Conservation (phyloP, 805 yeast genomes). For the Candida namnaoensis region DNA sequence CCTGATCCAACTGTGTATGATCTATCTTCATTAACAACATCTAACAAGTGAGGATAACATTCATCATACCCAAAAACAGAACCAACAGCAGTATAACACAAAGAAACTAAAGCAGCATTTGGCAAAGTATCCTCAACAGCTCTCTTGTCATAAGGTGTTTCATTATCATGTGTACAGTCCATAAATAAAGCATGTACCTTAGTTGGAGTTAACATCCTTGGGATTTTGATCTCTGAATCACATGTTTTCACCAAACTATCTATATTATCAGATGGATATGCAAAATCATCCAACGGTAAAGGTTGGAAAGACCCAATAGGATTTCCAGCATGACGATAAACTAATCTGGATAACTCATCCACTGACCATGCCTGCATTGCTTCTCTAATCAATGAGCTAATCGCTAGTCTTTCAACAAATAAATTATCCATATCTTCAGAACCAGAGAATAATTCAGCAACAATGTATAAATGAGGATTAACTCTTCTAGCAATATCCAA, state of each 20-base stretch:
- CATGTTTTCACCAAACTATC: constrained; percentile 15
- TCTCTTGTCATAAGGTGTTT: constrained; percentile 80
- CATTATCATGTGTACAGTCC: constrained; percentile 98
- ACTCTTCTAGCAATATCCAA: constrained; percentile 81
- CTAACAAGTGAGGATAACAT: constrained; percentile 72
- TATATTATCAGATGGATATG: constrained; percentile 46
- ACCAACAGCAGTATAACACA: constrained; percentile 91
- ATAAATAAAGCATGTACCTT: constrained; percentile 92
- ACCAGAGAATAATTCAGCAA: constrained; percentile 91
- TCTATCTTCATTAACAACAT: constrained; percentile 72
- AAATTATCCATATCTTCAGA: constrained; percentile 85
- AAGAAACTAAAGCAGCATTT: constrained; percentile 88
- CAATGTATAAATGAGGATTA: constrained; percentile 83
- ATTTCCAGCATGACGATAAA: constrained; percentile 89
- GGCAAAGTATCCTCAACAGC: constrained; percentile 93
- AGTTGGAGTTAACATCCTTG: constrained; percentile 52
- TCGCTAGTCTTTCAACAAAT: constrained; percentile 85
- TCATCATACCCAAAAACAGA: constrained; percentile 93
- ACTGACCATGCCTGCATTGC: constrained; percentile 97
- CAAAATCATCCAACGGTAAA: constrained; percentile 66
- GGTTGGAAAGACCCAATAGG: constrained; percentile 89
- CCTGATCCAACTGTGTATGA: constrained; percentile 52
- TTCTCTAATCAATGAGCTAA: constrained; percentile 83
- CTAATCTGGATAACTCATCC: constrained; percentile 73
- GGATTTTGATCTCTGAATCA: constrained; percentile 59